phyloP scores from a whole-genome alignment of 2,329 filamentous ascomycete species.

The Daldinia sp. region DNA sequence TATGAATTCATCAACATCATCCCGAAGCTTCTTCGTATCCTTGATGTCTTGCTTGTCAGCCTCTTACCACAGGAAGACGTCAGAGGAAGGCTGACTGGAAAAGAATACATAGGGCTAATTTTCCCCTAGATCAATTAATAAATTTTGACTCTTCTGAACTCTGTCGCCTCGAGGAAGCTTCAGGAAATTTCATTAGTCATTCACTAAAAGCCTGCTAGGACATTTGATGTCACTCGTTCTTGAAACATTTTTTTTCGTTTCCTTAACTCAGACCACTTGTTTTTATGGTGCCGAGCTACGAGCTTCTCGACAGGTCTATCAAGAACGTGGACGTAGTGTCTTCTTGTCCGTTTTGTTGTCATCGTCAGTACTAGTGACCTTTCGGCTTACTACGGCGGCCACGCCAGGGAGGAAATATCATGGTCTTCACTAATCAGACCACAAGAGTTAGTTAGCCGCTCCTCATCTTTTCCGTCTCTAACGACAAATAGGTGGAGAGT shows the following conservation, averaged over 20 bases:
- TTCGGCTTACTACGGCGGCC: neutral
- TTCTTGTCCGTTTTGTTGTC: neutral
- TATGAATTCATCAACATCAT: neutral
- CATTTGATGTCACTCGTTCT: constrained; percentile 5
- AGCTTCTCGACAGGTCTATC: neutral
- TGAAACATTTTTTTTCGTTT: neutral
- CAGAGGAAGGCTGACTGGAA: neutral
- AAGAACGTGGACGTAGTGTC: neutral
- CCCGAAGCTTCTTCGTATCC: neutral
- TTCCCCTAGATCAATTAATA: constrained; percentile 1
- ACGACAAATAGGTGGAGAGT: constrained; percentile 6
- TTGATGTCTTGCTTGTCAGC: neutral
- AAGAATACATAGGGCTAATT: constrained; percentile 3
- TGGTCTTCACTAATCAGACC: neutral
- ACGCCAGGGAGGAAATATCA: neutral
- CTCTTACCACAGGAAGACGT: neutral
- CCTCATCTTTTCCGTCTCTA: neutral
- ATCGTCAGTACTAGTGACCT: neutral
- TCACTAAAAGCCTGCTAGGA: constrained; percentile 12
- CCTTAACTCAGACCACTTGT: neutral
- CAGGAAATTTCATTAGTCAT: constrained; percentile 16
- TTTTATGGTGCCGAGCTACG: neutral
- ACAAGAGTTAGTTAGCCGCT: constrained; percentile 14
- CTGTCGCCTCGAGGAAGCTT: neutral
- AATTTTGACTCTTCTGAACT: neutral